Evolutionary conservation across 768 basidiomycete genomes (phyloP), one percentile per base, ranked within the genome.

Genomic region (Boletus barrowsii): DNA sequence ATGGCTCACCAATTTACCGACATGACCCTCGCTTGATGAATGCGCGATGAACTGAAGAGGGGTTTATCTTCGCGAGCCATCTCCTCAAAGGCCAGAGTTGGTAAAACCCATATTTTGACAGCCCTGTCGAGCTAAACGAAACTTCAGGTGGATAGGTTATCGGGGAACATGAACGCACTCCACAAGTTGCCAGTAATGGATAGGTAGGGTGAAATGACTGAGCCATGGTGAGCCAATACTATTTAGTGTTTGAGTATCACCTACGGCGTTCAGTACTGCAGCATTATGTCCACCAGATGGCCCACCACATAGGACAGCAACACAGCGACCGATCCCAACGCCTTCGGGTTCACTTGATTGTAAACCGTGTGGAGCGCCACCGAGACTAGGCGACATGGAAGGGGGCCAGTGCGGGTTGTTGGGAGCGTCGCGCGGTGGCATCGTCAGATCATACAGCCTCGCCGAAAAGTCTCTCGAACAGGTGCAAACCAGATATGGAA

Each of bases 171-270:
- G 13, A 7, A 72, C 83, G 55, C 66, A 90, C 89, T 20, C 89
- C 89, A 62, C 88, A 86, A 15, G 90, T 92, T 10, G 88, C 88
- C 48, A 92, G 76, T 15, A 91, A 59, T 5, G 87, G 86, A 48
- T 78, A 69, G 10, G 70, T 69, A 0, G 81, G 77, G 65, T 91
- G 87, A 68, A 91, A 92, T 26, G 83, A 81, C 88, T 90, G 41
- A 24, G 22, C 5, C 35, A 42, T 37, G 45, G 29, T 52, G 20
- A 59, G 55, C 32, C 45, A 49, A 24, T 42, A 49, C 17, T 42
- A 37, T 20, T 26, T 47, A 4, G 17, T 47, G 17, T 29, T 37
- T 2, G 18, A 49, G 50, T 18, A 26, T 35, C 11, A 63, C 79
- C 58, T 61, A 85, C 88, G 20, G 87, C 86, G 47, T 76, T 77